A percentile compares a stretch with the other conserved stretches of the same genome.
Evolutionary conservation across 2,329 filamentous ascomycete species (phyloP).

Genomic region (Phyllosticta citriasiana): DNA sequence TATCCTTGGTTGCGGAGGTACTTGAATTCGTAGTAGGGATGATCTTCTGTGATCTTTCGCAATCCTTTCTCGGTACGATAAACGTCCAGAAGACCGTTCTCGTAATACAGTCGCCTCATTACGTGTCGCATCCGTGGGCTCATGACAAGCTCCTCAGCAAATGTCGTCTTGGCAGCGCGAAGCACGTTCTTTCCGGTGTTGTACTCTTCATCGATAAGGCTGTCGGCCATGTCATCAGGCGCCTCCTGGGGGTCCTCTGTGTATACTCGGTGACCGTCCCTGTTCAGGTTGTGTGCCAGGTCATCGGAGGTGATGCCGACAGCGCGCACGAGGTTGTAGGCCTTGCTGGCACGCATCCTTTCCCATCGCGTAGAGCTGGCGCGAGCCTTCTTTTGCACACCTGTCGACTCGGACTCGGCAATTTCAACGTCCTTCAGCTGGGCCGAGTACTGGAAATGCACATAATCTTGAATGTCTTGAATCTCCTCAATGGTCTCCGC

Average conservation of each 20-base stretch:
- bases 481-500: constrained; percentile 88
- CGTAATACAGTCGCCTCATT: constrained; percentile 74
- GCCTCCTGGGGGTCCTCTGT: constrained; percentile 73
- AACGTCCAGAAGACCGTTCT: constrained; percentile 75
- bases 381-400: constrained; percentile 70
- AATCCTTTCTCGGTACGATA: constrained; percentile 88
- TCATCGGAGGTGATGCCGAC: constrained; percentile 86
- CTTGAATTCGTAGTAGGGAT: constrained; percentile 96
- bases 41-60: constrained; percentile 85
- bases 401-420: constrained; percentile 51
- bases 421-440: constrained; percentile 72
- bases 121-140: constrained; percentile 85
- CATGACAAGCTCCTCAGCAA: constrained; percentile 78
- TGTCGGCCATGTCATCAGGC: constrained; percentile 81
- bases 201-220: constrained; percentile 61
- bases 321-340: constrained; percentile 73
- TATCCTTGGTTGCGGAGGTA: constrained; percentile 88
- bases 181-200: constrained; percentile 66
- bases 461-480: constrained; percentile 91
- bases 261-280: constrained; percentile 66
- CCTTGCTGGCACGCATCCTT: constrained; percentile 68
- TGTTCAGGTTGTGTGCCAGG: constrained; percentile 76
- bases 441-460: constrained; percentile 84
- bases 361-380: constrained; percentile 73
- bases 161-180: constrained; percentile 73